These are phyloP conservation scores for Thecaphora thlaspeos DNA, from an alignment of 1,284 basidiomycete genomes.

Conservation along the genomic window DNA sequence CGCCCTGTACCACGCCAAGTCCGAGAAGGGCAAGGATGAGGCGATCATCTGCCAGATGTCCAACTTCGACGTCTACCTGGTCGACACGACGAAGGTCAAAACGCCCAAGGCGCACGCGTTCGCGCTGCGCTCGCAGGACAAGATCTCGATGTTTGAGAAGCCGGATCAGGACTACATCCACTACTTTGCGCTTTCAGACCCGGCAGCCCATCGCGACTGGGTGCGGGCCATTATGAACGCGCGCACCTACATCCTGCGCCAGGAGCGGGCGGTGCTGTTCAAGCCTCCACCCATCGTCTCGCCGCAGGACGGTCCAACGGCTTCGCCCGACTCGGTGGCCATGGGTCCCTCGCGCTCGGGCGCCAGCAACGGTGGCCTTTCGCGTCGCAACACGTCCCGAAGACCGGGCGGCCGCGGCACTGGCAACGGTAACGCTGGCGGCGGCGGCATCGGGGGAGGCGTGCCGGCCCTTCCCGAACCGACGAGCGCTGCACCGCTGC, in stretches of 20 bases:
- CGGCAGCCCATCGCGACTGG: constrained; percentile 53
- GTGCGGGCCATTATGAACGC: constrained; percentile 48
- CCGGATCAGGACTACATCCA: constrained; percentile 51
- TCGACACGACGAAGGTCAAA: constrained; percentile 35
- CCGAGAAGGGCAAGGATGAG: constrained; percentile 55
- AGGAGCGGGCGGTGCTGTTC: constrained; percentile 52
- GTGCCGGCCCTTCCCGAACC: too few relatives aligned
- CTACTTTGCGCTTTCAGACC: constrained; percentile 49
- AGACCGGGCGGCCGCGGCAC: background rate
- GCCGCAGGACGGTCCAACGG: background rate
- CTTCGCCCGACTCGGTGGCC: background rate
- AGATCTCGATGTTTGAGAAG: constrained; percentile 46
- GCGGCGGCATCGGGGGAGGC: background rate
- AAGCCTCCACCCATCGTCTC: constrained; percentile 13
- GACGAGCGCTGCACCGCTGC: background rate
- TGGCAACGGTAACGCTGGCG: constrained; percentile 1
- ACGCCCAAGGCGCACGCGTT: constrained; percentile 50
- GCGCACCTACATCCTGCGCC: constrained; percentile 51
- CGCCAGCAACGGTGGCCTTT: constrained; percentile 13
- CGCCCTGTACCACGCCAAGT: constrained; percentile 49
- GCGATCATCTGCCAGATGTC: constrained; percentile 45
- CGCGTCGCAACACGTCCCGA: constrained; percentile 21
- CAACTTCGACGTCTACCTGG: constrained; percentile 50
- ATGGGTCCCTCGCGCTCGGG: background rate
- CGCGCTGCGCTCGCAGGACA: constrained; percentile 45